Percentiles rank a stretch among this genome's conserved stretches.
Evolutionary conservation across 495 filamentous ascomycete species (phyloP).

Genomic region (Chaetomidium leptoderma): DNA sequence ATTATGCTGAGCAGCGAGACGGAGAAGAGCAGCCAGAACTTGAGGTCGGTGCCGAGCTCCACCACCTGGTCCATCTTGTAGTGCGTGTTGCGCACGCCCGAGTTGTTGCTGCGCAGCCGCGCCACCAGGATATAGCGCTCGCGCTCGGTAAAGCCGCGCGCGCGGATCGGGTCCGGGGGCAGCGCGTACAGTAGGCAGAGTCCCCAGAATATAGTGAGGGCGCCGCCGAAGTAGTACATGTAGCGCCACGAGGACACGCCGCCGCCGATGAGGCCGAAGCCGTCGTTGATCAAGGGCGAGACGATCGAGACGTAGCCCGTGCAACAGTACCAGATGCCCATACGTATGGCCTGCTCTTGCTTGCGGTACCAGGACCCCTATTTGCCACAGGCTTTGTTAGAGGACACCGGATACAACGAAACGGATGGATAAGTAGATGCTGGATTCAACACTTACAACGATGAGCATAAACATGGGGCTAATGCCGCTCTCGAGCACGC

Average conservation of each 20-base stretch:
- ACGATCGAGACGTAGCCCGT: constrained; percentile 47
- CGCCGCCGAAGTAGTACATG: constrained; percentile 40
- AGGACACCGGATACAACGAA: too few relatives aligned
- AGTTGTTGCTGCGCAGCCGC: constrained; percentile 37
- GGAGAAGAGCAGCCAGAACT: constrained; percentile 39
- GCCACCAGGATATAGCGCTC: constrained; percentile 42
- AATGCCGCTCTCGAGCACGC: constrained; percentile 40
- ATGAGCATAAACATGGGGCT: constrained; percentile 48
- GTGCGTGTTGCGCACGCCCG: constrained; percentile 40
- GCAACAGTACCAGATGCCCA: constrained; percentile 43
- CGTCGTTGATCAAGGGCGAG: constrained; percentile 48
- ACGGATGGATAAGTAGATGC: too few relatives aligned
- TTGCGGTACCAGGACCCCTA: too few relatives aligned
- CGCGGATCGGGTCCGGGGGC: constrained; percentile 38
- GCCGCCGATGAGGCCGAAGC: constrained; percentile 46
- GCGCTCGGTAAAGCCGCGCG: constrained; percentile 37
- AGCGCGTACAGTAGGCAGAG: constrained; percentile 37
- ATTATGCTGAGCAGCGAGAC: constrained; percentile 42
- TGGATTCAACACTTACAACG: too few relatives aligned
- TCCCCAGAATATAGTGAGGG: constrained; percentile 39
- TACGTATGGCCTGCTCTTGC: constrained; percentile 44
- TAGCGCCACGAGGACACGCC: constrained; percentile 39
- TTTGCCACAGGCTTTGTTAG: constrained; percentile 32
- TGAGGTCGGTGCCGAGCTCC: constrained; percentile 43
- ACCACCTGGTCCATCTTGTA: constrained; percentile 46